Percentiles rank a stretch among this genome's conserved stretches.
Evolutionary conservation across 2,329 filamentous ascomycete genomes (phyloP).

Genomic region (Pyrenophora graminea): DNA sequence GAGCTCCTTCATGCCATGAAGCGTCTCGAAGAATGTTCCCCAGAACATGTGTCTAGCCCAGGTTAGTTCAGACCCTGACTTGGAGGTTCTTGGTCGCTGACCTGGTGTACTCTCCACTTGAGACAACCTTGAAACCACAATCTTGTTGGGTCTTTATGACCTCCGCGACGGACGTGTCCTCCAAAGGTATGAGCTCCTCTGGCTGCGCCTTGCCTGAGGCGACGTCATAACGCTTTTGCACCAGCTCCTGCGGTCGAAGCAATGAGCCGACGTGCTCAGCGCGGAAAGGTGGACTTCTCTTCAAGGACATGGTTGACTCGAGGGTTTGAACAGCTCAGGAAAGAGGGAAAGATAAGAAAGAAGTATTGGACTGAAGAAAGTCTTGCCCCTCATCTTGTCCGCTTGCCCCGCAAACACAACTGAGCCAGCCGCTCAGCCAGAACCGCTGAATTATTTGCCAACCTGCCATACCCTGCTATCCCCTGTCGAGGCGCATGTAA

Average conservation of each 20-base stretch:
- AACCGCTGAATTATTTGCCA: slow-evolving; percentile 16
- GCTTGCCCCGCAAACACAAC: slow-evolving; percentile 29
- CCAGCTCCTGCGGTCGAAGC: slow-evolving; percentile 66
- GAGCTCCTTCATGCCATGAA: slow-evolving; percentile 61
- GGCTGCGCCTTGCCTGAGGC: slow-evolving; percentile 54
- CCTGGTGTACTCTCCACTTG: slow-evolving; percentile 68
- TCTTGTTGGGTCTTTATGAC: slow-evolving; percentile 68
- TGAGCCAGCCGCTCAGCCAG: slow-evolving; percentile 17
- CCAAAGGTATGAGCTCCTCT: slow-evolving; percentile 58
- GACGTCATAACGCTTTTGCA: slow-evolving; percentile 61
- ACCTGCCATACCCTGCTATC: slow-evolving; percentile 12
- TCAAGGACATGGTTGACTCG: slow-evolving; percentile 42
- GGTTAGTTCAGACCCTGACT: slow-evolving; percentile 15
- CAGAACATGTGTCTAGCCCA: slow-evolving; percentile 56
- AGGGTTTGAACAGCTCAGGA: slow-evolving; percentile 5
- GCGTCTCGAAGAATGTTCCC: slow-evolving; percentile 60
- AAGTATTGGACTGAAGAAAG: slow-evolving; percentile 14
- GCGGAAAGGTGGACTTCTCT: slow-evolving; percentile 63
- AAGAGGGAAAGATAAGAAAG: slow-evolving; percentile 5
- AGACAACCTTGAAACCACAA: slow-evolving; percentile 65
- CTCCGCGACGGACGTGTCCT: slow-evolving; percentile 68
- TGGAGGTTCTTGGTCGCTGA: slow-evolving; percentile 5
- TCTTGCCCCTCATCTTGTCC: slow-evolving; percentile 28
- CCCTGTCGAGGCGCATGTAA: slow-evolving; percentile 14
- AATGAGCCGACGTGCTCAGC: slow-evolving; percentile 75